Evolutionary conservation across 2,329 filamentous ascomycete genomes (phyloP).

Genomic region (Hymenoscyphus scutula): DNA sequence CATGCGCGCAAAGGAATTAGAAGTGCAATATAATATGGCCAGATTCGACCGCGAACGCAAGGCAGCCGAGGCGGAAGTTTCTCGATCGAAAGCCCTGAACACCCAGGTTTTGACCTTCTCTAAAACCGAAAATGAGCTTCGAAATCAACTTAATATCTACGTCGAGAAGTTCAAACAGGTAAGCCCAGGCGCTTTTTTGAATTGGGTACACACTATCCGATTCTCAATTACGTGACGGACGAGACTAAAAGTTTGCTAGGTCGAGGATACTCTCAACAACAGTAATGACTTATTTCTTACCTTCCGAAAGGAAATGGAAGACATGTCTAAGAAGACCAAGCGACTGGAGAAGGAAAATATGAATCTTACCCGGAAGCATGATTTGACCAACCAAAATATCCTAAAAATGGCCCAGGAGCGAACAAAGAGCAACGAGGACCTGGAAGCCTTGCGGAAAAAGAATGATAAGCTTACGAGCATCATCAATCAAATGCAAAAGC

Average conservation of each 20-base stretch:
- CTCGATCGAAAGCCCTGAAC: slow-evolving; percentile 80
- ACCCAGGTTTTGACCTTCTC: slow-evolving; percentile 92
- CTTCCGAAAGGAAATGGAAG: slow-evolving; percentile 98
- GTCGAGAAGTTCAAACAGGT: slow-evolving; percentile 99
- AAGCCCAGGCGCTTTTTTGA: slow-evolving; percentile 39
- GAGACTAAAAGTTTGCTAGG: slow-evolving; percentile 59
- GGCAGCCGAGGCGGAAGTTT: slow-evolving; percentile 75
- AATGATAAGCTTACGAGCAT: slow-evolving; percentile 90
- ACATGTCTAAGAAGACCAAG: slow-evolving; percentile 99
- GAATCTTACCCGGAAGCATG: slow-evolving; percentile 85
- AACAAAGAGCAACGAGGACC: slow-evolving; percentile 68
- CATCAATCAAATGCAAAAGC: slow-evolving; percentile 94
- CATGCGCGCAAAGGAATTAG: slow-evolving; percentile 90
- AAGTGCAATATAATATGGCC: slow-evolving; percentile 88
- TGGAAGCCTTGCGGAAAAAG: slow-evolving; percentile 73
- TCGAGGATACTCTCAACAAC: slow-evolving; percentile 97
- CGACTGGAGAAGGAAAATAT: slow-evolving; percentile 95
- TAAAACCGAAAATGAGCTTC: slow-evolving; percentile 89
- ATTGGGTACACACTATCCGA: slow-evolving; percentile 8
- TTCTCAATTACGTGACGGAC: background rate
- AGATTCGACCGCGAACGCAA: slow-evolving; percentile 89
- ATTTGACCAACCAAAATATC: slow-evolving; percentile 90
- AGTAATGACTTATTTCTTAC: slow-evolving; percentile 97
- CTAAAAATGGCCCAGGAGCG: slow-evolving; percentile 96
- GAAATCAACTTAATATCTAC: slow-evolving; percentile 96